Evolutionary conservation across 139 green algal genomes (phyloP), one percentile per base, ranked within the genome.

Genomic region (Micractinium sp.): DNA sequence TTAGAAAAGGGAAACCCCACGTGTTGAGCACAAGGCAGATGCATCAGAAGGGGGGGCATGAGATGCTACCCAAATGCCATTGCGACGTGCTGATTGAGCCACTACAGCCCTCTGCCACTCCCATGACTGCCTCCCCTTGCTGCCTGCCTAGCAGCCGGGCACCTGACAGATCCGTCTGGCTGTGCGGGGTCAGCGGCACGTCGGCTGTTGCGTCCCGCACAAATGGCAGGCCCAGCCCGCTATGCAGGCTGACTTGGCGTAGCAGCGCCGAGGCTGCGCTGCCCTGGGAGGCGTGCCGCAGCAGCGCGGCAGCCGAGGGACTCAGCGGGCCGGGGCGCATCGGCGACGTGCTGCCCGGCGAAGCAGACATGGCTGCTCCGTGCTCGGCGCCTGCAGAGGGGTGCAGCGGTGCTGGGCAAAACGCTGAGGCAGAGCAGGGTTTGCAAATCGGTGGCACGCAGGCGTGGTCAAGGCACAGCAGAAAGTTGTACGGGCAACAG

Each of bases 181-280:
- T 35, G 25, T 35, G 67, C 2, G 25, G 67, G 23, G 31, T 31
- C 67, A 75, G 67, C 67, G 67, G n/a, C 25, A 31, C 25, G 19
- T 36, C 27, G 33, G 73, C 73, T 3, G 73, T 4, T 25, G 73
- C 73, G 73, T 23, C 27, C 73, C 16, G 29, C 7, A 31, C 27
- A 31, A 38, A 39, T 7, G 33, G 73, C 29, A 29, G 22, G 33
- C 25, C 16, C 73, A 39, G 25, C 25, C 16, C 60, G 60, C 81
- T 75, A 4, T 56, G 29, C 56, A 69, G 16, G 33, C 60, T 79
- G 36, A 80, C 75, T 53, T 89, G 85, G 31, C 85, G 85, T 75
- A 85, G 85, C 56, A 90, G 38, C 0, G 86, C 86, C 15, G 86
- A 67, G 7, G 86, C 86, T 3, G 66, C 38, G 60, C 86, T 79